Base-by-base conservation (phyloP, 1,139 yeast genomes). In the Candida tunisiensis region DNA sequence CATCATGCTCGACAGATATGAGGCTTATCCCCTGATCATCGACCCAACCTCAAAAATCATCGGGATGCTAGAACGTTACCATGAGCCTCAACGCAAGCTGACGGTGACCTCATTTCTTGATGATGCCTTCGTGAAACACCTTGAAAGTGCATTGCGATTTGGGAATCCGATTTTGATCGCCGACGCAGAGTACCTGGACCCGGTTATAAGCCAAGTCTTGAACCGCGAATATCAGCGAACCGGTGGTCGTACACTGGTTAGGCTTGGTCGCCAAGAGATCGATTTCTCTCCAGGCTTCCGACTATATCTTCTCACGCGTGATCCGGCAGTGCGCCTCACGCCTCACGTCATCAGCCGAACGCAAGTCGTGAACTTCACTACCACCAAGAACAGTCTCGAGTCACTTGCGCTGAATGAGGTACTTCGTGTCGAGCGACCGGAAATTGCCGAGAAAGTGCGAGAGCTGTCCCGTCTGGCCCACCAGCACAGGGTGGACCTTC, bases 181-280 rank as follows among this genome's bases (percentile, higher is more conserved):
- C 39, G 91, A 85, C 49, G 82, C 85, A 3, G 95, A 85, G 42
- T 56, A 63, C 38, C 70, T 68, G 42, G 88, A 85, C 45, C 93
- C 95, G 0, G 53, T 78, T 8, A 44, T 85, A 14, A 68, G 68
- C 32, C 60, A 74, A 0, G 49, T 85, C 2, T 51, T 88, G 25
- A 60, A 70, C 29, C 56, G 57, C 25, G 93, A 80, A 34, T 60
- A 69, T 21, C 63, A 61, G 24, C 57, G 62, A 19, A 61, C 74
- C 23, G 94, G 93, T 4, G 92, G 92, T 0, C 57, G 94, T 30
- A 51, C 59, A 15, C 48, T 78, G 33, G 62, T 82, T 2, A 57
- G 54, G 17, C 45, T 85, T 12, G 88, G 82, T 0, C 62, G 62
- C 2, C 68, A 64, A 25, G 70, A 68, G 11, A 57, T 83, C 27